Conservation (phyloP, 148 eudicot species). For the Cornus controversa region DNA sequence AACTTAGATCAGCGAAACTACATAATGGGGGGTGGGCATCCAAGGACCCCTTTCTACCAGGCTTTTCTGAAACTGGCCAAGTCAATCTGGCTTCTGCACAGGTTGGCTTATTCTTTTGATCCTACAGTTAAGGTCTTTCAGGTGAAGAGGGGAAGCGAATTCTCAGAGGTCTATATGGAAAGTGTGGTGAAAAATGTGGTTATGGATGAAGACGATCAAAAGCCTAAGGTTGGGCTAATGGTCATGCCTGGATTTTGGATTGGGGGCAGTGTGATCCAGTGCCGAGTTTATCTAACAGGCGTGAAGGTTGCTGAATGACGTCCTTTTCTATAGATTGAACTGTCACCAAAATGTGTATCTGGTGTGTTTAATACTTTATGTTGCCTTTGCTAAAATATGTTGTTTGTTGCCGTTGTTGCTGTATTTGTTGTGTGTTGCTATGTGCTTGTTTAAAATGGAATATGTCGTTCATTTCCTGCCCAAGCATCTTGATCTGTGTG, state of each 20-base stretch:
- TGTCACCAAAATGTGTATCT: slow-evolving; percentile 19
- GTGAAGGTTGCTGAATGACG: slow-evolving; percentile 63
- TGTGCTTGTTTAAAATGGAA: slow-evolving; percentile 14
- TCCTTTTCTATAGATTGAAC: not conserved
- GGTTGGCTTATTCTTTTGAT: slow-evolving; percentile 82
- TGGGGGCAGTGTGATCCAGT: slow-evolving; percentile 74
- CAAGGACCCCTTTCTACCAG: slow-evolving; percentile 89
- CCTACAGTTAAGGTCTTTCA: slow-evolving; percentile 80
- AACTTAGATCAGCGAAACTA: slow-evolving; percentile 89
- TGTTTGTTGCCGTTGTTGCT: slow-evolving; percentile 12
- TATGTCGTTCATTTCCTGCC: slow-evolving; percentile 5
- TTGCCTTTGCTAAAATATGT: not conserved
- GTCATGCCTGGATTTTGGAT: slow-evolving; percentile 97
- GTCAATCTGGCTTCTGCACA: slow-evolving; percentile 86
- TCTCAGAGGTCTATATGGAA: slow-evolving; percentile 92
- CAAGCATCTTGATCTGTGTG: too few relatives aligned
- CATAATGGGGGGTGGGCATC: slow-evolving; percentile 89
- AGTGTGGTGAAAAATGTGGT: slow-evolving; percentile 58
- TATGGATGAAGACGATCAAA: slow-evolving; percentile 49
- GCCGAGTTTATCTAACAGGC: slow-evolving; percentile 73
- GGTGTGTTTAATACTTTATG: slow-evolving; percentile 2
- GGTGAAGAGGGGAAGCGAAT: slow-evolving; percentile 70
- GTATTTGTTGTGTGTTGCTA: slow-evolving; percentile 15
- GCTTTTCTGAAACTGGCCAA: slow-evolving; percentile 91
- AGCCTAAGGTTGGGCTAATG: slow-evolving; percentile 84